Base-by-base conservation (phyloP, 148 eudicot species). In the Polygonum aviculare region DNA sequence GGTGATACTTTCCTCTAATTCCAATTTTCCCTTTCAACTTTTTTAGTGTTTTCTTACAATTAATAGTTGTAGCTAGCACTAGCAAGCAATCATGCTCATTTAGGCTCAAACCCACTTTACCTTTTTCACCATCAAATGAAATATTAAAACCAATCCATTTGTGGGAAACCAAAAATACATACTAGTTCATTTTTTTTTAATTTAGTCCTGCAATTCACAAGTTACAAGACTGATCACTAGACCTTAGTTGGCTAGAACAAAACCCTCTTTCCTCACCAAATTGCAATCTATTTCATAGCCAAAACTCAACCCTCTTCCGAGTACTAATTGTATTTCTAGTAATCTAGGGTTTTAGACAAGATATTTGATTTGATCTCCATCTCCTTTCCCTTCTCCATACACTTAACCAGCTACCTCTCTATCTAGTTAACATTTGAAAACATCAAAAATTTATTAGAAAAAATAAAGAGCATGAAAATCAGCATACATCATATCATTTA, bases 91-190 rank as follows among this genome's bases (percentile, higher is more conserved):
- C 72, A 67, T 67, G 45, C 38, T 33, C 72, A 67, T 67, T 38
- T 67, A 5, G 44, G 35, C 38, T 67, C 72, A 67, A 67, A 33
- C 1, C 36, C 18, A 36, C 36, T 36, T 67, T 35, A 36, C 72
- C 45, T 67, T 67, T 67, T 67, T 36, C 14, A 35, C 72, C 72
- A 15, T 67, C 72, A 67, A 67, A 67, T 67, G 72, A 15, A 67
- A 67, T 67, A 67, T 67, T 67, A 67, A 67, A 67, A 67, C 72
- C 72, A 35, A 38, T 67, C 72, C 21, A 67, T 67, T 67, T 67
- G 21, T 67, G 72, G 70, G 70, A 65, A 65, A 33, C 7, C 35
- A 36, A 33, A 35, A 65, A 26, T 26, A 26, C 31, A 26, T 26
- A 26, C 31, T 41, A 35, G 21, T 36, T 67, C 36, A 38, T 36